phyloP scores from a whole-genome alignment of 2,329 filamentous ascomycete species.

The Aspergillus transmontanensis region DNA sequence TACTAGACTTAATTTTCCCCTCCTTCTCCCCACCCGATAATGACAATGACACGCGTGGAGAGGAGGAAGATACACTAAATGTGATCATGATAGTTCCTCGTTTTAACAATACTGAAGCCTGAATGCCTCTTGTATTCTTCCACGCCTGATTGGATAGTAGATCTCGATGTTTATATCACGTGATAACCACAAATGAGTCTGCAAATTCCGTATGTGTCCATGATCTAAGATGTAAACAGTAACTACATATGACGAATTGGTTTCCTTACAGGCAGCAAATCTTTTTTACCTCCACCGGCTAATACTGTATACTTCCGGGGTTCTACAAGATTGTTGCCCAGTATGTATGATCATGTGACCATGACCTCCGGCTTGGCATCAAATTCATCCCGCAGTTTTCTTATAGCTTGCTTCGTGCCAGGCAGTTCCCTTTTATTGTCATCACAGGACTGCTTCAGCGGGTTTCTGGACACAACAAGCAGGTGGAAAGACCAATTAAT shows the following conservation, averaged over 20 bases:
- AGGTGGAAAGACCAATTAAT: neutral
- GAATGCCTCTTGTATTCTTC: neutral
- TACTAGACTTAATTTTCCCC: neutral
- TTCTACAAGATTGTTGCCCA: neutral
- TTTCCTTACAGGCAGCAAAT: neutral
- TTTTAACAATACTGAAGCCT: neutral
- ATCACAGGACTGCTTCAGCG: constrained; percentile 5
- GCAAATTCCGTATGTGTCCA: neutral
- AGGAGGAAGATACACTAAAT: neutral
- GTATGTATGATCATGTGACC: constrained; percentile 27
- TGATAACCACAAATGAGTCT: neutral
- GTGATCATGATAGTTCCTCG: neutral
- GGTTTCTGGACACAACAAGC: neutral
- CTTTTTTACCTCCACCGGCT: too few relatives aligned
- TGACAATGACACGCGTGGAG: neutral
- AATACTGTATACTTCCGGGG: neutral
- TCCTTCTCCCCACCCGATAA: neutral
- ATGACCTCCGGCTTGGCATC: constrained; percentile 36
- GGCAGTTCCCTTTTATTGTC: constrained; percentile 13
- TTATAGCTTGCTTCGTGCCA: constrained; percentile 17
- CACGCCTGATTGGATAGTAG: neutral
- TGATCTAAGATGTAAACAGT: neutral
- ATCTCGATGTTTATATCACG: neutral
- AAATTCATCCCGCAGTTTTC: constrained; percentile 41
- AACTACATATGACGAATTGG: neutral